A percentile compares a stretch with the other conserved stretches of the same genome.
Conservation (phyloP, 352 stramenopile genomes). For the Saprolegnia parasitica region DNA sequence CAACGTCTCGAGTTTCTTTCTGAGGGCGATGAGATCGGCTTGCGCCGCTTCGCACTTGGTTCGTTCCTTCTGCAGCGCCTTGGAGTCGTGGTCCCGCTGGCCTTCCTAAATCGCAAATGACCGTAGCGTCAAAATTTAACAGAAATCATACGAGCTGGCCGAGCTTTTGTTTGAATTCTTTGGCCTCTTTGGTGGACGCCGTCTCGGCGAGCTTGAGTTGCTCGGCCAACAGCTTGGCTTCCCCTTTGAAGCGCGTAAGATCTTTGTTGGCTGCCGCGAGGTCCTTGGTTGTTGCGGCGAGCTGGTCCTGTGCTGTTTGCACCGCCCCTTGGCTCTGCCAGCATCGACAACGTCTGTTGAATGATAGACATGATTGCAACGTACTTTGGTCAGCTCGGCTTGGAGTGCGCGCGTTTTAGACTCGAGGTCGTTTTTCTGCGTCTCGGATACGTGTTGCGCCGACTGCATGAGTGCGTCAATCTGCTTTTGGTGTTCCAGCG, state of each 20-base stretch:
- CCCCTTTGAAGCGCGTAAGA: background rate
- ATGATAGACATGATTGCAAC: no score
- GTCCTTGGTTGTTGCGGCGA: background rate
- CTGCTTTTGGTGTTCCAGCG: slow-evolving; percentile 27
- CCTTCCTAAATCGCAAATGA: slow-evolving; percentile 3
- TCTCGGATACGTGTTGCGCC: background rate
- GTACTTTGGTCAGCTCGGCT: background rate
- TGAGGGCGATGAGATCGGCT: slow-evolving; percentile 27
- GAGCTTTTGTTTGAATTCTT: slow-evolving; percentile 35
- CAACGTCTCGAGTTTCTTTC: slow-evolving; percentile 25
- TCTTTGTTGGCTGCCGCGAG: background rate
- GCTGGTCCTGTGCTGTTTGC: background rate
- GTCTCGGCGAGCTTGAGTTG: slow-evolving; percentile 30
- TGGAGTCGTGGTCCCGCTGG: background rate
- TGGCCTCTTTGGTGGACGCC: slow-evolving; percentile 31
- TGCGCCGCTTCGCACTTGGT: background rate
- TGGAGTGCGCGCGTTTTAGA: background rate
- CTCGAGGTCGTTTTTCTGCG: slow-evolving; percentile 16
- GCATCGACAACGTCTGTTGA: no score
- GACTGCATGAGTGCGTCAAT: background rate
- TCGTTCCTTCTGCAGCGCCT: slow-evolving; percentile 10
- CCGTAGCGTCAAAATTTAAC: no score
- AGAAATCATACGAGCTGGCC: slow-evolving; percentile 26
- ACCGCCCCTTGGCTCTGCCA: background rate
- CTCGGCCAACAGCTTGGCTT: background rate